These are phyloP conservation scores for Bacterosira constricta DNA, from an alignment of 108 stramenopile genomes.

Conservation along the genomic window DNA sequence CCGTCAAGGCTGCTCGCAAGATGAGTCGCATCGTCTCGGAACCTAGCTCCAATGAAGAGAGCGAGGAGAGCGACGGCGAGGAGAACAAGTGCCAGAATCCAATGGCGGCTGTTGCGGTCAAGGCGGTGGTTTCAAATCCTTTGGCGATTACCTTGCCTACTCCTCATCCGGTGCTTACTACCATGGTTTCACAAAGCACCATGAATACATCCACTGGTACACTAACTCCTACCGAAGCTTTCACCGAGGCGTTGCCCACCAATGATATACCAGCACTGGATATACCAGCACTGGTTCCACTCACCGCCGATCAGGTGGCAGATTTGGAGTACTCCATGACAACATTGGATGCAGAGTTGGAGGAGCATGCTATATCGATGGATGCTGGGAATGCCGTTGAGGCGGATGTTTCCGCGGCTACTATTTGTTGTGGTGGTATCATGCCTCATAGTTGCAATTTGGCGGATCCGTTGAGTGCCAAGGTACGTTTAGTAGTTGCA, in stretches of 20 bases:
- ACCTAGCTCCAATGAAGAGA: neutral
- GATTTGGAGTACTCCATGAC: conserved; percentile 6
- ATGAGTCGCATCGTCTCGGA: neutral
- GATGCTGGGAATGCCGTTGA: neutral
- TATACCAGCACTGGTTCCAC: neutral
- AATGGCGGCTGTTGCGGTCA: neutral
- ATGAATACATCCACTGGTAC: neutral
- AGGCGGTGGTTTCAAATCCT: neutral
- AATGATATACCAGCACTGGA: neutral
- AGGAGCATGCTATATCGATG: neutral
- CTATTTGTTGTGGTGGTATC: conserved; percentile 5
- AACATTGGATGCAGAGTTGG: neutral
- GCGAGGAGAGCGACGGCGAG: neutral
- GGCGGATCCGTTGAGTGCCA: conserved; percentile 5
- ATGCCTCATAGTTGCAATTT: conserved; percentile 26
- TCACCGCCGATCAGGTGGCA: neutral
- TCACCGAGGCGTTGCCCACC: neutral
- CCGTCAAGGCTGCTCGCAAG: neutral
- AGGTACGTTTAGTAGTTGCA: conserved; percentile 17
- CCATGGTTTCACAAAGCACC: too few species aligned
- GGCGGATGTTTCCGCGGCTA: neutral
- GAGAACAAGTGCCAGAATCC: neutral
- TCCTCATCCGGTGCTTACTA: too few species aligned
- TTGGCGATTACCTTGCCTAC: too few species aligned
- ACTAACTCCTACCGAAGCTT: neutral